Evolutionary conservation across 73 alveolate genomes (phyloP).

Genomic region (Paraurostyla sp.): DNA sequence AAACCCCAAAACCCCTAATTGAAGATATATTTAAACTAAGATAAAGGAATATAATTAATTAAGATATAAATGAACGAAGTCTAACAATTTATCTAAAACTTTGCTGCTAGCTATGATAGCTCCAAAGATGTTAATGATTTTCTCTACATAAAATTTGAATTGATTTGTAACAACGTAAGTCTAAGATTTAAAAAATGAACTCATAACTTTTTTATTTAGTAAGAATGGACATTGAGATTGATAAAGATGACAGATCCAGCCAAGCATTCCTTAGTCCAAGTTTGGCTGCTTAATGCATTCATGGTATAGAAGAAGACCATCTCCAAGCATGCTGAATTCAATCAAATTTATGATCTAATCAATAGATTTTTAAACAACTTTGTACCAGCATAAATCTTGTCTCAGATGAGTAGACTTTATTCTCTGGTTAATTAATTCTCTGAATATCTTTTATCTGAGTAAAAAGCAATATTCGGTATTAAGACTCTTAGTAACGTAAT

Average conservation of each 20-base stretch:
- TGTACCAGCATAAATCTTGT: neutral
- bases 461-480: slow-evolving; percentile 60
- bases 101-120: neutral
- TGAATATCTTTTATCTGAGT: slow-evolving; percentile 3
- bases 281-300: slow-evolving; percentile 9
- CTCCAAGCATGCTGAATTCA: neutral
- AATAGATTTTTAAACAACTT: neutral
- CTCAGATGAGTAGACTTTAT: neutral
- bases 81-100: neutral
- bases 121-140: neutral
- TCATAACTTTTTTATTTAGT: neutral
- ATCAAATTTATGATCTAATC: neutral
- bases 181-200: neutral
- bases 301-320: neutral
- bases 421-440: slow-evolving; percentile 2
- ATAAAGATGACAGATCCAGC: neutral
- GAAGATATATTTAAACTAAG: no score
- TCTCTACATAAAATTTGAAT: neutral
- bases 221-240: neutral
- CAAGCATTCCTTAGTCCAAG: neutral
- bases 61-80: slow-evolving; percentile 50
- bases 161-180: slow-evolving; percentile 19
- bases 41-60: no score
- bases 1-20: no score
- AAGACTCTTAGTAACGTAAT: slow-evolving; percentile 57